These are phyloP conservation scores for Urostyla sp. DNA, from an alignment of 73 alveolate genomes.

Conservation along the genomic window DNA sequence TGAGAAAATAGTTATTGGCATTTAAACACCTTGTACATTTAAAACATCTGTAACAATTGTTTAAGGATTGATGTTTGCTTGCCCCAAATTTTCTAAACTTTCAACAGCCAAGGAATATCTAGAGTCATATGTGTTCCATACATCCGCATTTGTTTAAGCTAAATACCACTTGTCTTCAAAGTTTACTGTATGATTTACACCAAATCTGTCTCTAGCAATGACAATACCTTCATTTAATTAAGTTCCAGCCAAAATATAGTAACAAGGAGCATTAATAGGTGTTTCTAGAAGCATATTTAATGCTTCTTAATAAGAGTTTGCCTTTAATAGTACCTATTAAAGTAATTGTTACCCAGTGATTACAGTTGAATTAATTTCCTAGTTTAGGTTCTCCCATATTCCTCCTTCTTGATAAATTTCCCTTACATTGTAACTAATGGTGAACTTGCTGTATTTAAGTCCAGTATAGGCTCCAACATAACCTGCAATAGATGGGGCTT, in stretches of 20 bases:
- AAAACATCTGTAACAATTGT: conserved; percentile 11
- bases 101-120: conserved; percentile 7
- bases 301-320: conserved; percentile 3
- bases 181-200: conserved; percentile 15
- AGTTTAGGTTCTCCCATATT: neutral
- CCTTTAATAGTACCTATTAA: neutral
- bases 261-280: conserved; percentile 40
- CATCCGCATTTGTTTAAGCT: conserved; percentile 51
- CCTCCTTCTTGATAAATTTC: neutral
- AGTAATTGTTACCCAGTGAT: conserved; percentile 23
- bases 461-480: conserved; percentile 58
- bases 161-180: conserved; percentile 38
- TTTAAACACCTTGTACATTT: conserved; percentile 4
- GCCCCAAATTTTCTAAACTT: neutral
- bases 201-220: conserved; percentile 48
- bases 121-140: conserved; percentile 11
- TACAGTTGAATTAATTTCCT: conserved; percentile 10
- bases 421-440: conserved; percentile 40
- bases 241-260: conserved; percentile 32
- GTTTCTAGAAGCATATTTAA: neutral
- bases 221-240: conserved; percentile 34
- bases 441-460: conserved; percentile 24
- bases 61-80: neutral
- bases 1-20: conserved; percentile 25
- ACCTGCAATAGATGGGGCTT: conserved; percentile 61